phyloP scores from a whole-genome alignment of 306 rosid genomes.

The Arachis hypogaea region DNA sequence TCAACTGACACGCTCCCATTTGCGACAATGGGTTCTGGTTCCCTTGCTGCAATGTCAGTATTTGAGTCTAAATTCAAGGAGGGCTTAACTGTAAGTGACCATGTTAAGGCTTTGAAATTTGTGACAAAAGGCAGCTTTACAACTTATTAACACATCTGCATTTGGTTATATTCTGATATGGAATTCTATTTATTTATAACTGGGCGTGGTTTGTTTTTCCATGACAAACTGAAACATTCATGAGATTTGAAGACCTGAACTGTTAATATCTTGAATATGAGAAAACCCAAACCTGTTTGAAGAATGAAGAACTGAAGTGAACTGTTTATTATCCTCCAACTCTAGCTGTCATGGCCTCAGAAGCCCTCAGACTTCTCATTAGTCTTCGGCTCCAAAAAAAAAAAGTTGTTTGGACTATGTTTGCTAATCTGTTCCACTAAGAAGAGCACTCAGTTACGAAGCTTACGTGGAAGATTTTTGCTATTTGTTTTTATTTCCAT shows the following conservation, averaged over 20 bases:
- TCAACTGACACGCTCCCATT: constrained; percentile 69
- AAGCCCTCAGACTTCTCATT: neutral
- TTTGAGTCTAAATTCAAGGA: constrained; percentile 70
- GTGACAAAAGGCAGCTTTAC: neutral
- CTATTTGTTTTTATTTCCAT: too few species aligned
- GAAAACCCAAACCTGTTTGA: neutral
- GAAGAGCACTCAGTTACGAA: too few species aligned
- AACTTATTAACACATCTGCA: constrained; percentile 5
- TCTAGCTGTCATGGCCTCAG: neutral
- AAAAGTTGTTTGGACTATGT: too few species aligned
- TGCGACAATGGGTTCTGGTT: constrained; percentile 63
- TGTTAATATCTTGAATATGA: neutral
- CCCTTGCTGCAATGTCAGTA: constrained; percentile 58
- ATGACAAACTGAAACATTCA: neutral
- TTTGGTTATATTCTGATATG: constrained; percentile 8
- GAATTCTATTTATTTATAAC: neutral
- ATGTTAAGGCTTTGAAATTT: constrained; percentile 28
- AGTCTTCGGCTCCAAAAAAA: too few species aligned
- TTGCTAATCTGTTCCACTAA: too few species aligned
- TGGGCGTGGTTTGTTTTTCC: neutral
- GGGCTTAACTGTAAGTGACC: constrained; percentile 50
- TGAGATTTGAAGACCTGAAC: neutral
- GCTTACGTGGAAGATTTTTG: too few species aligned
- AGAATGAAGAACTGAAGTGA: neutral
- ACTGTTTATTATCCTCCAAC: neutral